Percentiles rank a stretch among this genome's conserved stretches.
Conservation (phyloP, 805 yeast species). For the Candida dendrica region DNA sequence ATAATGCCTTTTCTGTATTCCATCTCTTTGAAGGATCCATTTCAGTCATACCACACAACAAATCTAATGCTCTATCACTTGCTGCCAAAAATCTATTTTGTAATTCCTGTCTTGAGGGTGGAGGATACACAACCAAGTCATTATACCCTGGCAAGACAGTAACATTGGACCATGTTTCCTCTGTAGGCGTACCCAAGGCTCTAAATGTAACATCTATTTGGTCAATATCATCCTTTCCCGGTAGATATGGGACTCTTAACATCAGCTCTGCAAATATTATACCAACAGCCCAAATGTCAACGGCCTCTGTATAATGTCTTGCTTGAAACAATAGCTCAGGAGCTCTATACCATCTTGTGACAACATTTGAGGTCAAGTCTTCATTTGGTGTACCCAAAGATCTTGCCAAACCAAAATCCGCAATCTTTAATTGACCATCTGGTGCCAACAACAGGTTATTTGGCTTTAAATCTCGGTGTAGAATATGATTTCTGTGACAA, state of each 20-base stretch:
- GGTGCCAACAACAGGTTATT: constrained; percentile 84
- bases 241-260: constrained; percentile 91
- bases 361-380: constrained; percentile 84
- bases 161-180: constrained; percentile 86
- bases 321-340: constrained; percentile 92
- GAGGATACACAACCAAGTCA: constrained; percentile 69
- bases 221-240: constrained; percentile 85
- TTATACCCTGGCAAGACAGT: constrained; percentile 71
- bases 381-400: constrained; percentile 73
- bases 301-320: constrained; percentile 78
- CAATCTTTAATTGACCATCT: constrained; percentile 81
- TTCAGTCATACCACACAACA: constrained; percentile 63
- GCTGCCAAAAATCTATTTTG: constrained; percentile 86
- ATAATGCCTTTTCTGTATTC: constrained; percentile 54
- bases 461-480: constrained; percentile 93
- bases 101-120: constrained; percentile 73
- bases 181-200: constrained; percentile 95
- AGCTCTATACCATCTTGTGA: constrained; percentile 96
- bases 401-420: constrained; percentile 96
- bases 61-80: constrained; percentile 71
- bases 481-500: constrained; percentile 83
- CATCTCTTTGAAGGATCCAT: constrained; percentile 76
- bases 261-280: constrained; percentile 92
- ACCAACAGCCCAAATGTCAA: constrained; percentile 96
- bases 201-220: constrained; percentile 90